Evolutionary conservation across 2,329 filamentous ascomycete genomes (phyloP).

Genomic region (Penicillium italicum): DNA sequence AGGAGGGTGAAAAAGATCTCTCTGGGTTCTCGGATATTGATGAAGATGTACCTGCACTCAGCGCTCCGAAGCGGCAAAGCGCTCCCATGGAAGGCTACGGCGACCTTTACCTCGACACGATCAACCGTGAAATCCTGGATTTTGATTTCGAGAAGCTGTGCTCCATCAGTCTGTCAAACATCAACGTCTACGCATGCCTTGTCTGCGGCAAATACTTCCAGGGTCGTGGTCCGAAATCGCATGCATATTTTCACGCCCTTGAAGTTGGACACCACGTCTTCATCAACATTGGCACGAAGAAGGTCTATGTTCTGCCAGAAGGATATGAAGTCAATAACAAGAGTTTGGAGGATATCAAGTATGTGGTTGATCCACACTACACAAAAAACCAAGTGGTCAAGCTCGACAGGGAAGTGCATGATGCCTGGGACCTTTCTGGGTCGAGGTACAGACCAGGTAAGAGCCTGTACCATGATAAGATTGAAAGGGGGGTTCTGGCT

Average conservation of each 20-base stretch:
- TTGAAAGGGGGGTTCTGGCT: not conserved
- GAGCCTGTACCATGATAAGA: not conserved
- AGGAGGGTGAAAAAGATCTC: slow-evolving; percentile 31
- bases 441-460: slow-evolving; percentile 77
- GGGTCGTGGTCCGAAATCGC: slow-evolving; percentile 85
- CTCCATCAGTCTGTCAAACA: slow-evolving; percentile 91
- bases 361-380: slow-evolving; percentile 88
- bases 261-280: slow-evolving; percentile 96
- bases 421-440: slow-evolving; percentile 72
- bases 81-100: slow-evolving; percentile 84
- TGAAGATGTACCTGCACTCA: slow-evolving; percentile 36
- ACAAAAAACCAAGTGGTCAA: slow-evolving; percentile 73
- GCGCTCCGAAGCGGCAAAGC: slow-evolving; percentile 58
- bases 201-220: slow-evolving; percentile 98
- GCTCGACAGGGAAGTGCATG: slow-evolving; percentile 62
- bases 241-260: slow-evolving; percentile 95
- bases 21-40: slow-evolving; percentile 33
- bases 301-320: slow-evolving; percentile 66
- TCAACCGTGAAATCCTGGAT: slow-evolving; percentile 86
- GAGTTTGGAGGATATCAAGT: slow-evolving; percentile 96
- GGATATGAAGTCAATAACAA: slow-evolving; percentile 95
- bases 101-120: slow-evolving; percentile 96
- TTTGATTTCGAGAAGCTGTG: slow-evolving; percentile 99
- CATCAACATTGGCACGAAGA: slow-evolving; percentile 77
- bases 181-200: slow-evolving; percentile 97